Evolutionary conservation across 495 filamentous ascomycete genomes (phyloP), one percentile per base, ranked within the genome.

Genomic region (Hyphodiscus hymeniophilus): DNA sequence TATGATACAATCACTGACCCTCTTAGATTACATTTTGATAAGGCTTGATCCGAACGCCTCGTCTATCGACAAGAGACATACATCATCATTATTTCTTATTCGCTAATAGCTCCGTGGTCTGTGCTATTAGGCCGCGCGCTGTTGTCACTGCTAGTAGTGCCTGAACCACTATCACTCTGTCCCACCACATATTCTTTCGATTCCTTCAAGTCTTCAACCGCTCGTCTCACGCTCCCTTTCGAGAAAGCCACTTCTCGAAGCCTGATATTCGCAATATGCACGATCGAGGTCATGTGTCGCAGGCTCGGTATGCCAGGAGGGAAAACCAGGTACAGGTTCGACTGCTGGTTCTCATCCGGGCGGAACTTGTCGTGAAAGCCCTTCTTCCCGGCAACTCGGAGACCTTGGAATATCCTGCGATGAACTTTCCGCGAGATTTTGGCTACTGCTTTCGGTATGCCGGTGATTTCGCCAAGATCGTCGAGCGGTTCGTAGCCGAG

Each of bases 361-460:
- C 57, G 57, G 26, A 66, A 69, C 42, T 70, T 70, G 40, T 70
- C 67, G 48, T 68, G 58, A 35, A 69, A 69, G 0, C 62, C 66
- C 51, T 66, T 69, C 59, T 72, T 72, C 0, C 69, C 69, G 1
- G 48, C 51, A 2, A 72, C 54, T 0, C 63, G 65, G 2, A 70
- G 50, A 3, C 63, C 55, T 7, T 42, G 56, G 26, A 66, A 67
- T 0, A 63, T 56, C 26, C 53, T 57, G 0, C 45, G 45, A 40
- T 70, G 64, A 24, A 67, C 10, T 7, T 54, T 53, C 1, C 64
- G 44, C 3, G 66, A 62, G 1, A 69, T 39, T 42, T 51, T 12
- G 58, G 59, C 8, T 66, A 26, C 0, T 50, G 47, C 3, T 26
- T 15, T 2, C 53, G 49, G 55, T 10, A 71, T 62, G 3, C 64